A percentile compares a stretch with the other conserved stretches of the same genome.
Conservation (phyloP, 1,139 yeast genomes). For the Kazachstania sp. region DNA sequence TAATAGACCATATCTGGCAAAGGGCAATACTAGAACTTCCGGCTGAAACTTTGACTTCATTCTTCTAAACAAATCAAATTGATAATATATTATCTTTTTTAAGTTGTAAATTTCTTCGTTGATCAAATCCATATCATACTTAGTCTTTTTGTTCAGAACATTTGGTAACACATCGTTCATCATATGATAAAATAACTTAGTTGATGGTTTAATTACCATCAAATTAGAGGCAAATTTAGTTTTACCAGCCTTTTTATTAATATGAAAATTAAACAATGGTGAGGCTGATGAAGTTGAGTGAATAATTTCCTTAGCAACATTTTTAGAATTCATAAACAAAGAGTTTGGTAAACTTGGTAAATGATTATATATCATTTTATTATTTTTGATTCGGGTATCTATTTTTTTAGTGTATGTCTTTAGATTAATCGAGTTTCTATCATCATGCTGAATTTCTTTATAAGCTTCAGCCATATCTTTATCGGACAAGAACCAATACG, state of each 20-base stretch:
- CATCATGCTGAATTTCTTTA: conserved; percentile 15
- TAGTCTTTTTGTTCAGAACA: conserved; percentile 12
- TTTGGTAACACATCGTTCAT: conserved; percentile 17
- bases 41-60: conserved; percentile 21
- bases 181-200: conserved; percentile 15
- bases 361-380: conserved; percentile 27
- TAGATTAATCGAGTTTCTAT: conserved; percentile 19
- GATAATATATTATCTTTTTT: conserved; percentile 22
- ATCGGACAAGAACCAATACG: conserved; percentile 25
- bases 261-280: conserved; percentile 16
- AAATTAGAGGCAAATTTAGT: conserved; percentile 25
- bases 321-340: conserved; percentile 19
- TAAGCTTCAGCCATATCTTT: conserved; percentile 18
- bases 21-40: conserved; percentile 25
- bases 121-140: conserved; percentile 29
- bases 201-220: conserved; percentile 30
- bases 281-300: conserved; percentile 20
- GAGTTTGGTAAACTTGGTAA: conserved; percentile 27
- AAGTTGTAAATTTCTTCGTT: conserved; percentile 26
- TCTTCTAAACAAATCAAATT: conserved; percentile 25
- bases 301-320: conserved; percentile 25
- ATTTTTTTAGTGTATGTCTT: conserved; percentile 17
- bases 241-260: conserved; percentile 14
- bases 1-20: conserved; percentile 25
- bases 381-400: conserved; percentile 16